Conservation (phyloP, 805 yeast species). For the Sugiyamaella marilandica region DNA sequence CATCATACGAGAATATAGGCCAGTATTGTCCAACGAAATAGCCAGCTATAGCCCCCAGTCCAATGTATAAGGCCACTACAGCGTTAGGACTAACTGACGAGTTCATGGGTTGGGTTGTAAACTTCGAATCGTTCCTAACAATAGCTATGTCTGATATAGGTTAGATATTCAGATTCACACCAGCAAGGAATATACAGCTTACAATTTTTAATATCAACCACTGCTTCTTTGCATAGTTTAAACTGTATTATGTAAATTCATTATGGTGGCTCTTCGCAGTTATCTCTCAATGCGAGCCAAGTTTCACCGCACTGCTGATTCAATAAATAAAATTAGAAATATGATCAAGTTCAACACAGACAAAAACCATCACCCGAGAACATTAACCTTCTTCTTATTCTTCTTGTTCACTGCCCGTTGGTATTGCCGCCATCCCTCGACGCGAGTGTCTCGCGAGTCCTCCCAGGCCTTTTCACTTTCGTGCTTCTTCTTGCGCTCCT, state of each 20-base stretch:
- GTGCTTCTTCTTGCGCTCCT: conserved; percentile 33
- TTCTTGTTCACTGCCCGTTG: conserved; percentile 42
- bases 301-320: too few relatives aligned
- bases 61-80: not conserved
- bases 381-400: conserved; percentile 41
- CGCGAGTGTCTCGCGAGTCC: conserved; percentile 51
- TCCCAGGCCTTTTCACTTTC: conserved; percentile 55
- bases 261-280: too few relatives aligned
- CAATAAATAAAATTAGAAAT: not conserved
- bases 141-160: too few relatives aligned
- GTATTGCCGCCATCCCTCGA: conserved; percentile 55
- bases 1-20: not conserved
- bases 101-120: not conserved
- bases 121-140: too few relatives aligned
- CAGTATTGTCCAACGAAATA: conserved; percentile 10
- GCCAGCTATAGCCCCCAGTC: conserved; percentile 13
- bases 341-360: not conserved
- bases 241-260: too few relatives aligned
- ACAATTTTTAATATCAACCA: too few relatives aligned
- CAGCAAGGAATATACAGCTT: too few relatives aligned
- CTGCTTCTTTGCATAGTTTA: too few relatives aligned
- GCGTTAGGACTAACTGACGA: not conserved
- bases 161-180: too few relatives aligned
- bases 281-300: too few relatives aligned
- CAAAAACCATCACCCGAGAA: conserved; percentile 32